Conservation (phyloP, 352 stramenopile species). For the Globisporangium radiosum region DNA sequence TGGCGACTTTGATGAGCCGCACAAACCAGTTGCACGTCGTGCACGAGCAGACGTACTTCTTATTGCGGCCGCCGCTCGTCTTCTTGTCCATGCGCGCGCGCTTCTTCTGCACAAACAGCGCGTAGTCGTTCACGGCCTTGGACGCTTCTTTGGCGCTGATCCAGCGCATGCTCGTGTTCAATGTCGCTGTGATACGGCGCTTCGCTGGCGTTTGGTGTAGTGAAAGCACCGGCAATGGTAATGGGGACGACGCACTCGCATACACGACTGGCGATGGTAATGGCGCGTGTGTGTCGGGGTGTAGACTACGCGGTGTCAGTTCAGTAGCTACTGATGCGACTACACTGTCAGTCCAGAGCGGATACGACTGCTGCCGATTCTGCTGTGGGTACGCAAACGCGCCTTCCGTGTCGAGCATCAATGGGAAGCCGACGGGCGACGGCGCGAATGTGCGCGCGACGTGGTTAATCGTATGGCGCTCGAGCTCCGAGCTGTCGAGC, state of each 20-base stretch:
- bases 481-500: constrained; percentile 7
- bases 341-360: background rate
- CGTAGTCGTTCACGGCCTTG: constrained; percentile 71
- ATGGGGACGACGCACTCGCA: background rate
- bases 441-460: constrained; percentile 3
- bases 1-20: constrained; percentile 71
- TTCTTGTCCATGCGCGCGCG: constrained; percentile 73
- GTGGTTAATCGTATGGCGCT: constrained; percentile 5
- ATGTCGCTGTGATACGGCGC: background rate
- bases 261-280: background rate
- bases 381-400: background rate
- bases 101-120: constrained; percentile 74
- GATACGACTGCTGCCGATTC: background rate
- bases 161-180: constrained; percentile 65
- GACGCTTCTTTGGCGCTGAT: constrained; percentile 73
- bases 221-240: constrained; percentile 1
- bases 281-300: background rate
- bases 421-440: background rate
- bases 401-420: constrained; percentile 1
- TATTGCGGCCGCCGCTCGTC: constrained; percentile 79
- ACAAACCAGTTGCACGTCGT: constrained; percentile 72
- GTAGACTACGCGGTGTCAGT: no score
- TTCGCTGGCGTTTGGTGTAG: constrained; percentile 1
- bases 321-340: background rate
- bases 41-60: constrained; percentile 82